Percentiles rank a stretch among this genome's conserved stretches.
phyloP scores from a whole-genome alignment of 2,329 filamentous ascomycete species.

The Dactylella cylindrospora region DNA sequence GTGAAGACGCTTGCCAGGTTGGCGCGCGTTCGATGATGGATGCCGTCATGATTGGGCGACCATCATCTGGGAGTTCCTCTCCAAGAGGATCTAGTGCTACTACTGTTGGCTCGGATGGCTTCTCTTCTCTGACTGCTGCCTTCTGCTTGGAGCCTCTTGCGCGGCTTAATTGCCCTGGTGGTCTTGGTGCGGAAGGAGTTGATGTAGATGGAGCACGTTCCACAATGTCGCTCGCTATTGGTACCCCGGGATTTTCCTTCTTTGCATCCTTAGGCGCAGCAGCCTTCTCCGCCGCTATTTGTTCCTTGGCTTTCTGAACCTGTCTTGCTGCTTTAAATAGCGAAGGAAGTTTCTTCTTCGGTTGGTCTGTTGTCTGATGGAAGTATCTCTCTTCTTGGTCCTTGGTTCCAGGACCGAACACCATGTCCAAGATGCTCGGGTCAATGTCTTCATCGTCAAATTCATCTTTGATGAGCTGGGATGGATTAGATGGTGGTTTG shows the following conservation, averaged over 20 bases:
- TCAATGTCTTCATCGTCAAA: constrained; percentile 42
- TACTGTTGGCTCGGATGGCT: constrained; percentile 1
- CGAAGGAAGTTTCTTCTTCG: constrained; percentile 37
- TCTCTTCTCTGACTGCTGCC: constrained; percentile 12
- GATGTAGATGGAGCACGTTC: constrained; percentile 12
- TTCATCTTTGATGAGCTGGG: constrained; percentile 29
- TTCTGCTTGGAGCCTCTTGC: not conserved
- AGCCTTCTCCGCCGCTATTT: constrained; percentile 18
- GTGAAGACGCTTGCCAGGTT: constrained; percentile 20
- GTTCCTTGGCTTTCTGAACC: constrained; percentile 32
- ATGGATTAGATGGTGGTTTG: constrained; percentile 47
- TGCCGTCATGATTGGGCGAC: constrained; percentile 39
- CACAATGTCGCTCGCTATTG: constrained; percentile 15
- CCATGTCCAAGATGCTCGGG: constrained; percentile 38
- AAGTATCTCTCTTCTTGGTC: constrained; percentile 40
- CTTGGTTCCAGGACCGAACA: constrained; percentile 33
- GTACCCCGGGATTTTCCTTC: not conserved
- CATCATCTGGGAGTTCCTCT: constrained; percentile 38
- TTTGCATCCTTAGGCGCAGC: not conserved
- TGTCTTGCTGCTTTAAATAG: constrained; percentile 35
- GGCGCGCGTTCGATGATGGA: constrained; percentile 36
- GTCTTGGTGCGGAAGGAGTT: constrained; percentile 11
- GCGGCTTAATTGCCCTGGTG: constrained; percentile 15
- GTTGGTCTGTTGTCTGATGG: constrained; percentile 24
- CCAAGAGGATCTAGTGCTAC: constrained; percentile 18